A percentile compares a stretch with the other conserved stretches of the same genome.
These are phyloP conservation scores for Ganoderma sp. DNA, from an alignment of 1,284 basidiomycete species.

Conservation along the genomic window DNA sequence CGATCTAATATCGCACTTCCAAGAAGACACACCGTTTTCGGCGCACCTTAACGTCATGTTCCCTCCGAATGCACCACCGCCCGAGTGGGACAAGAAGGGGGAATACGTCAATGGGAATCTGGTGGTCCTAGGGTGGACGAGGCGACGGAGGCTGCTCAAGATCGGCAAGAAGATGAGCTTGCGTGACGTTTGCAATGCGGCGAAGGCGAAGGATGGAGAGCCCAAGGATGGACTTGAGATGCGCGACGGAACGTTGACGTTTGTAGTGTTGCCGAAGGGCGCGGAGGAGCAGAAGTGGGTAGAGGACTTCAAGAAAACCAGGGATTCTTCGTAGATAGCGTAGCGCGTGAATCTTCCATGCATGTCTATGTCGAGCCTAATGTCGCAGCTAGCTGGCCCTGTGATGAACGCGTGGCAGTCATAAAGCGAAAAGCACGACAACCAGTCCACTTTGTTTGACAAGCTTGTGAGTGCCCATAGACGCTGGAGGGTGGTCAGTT, in stretches of 20 bases:
- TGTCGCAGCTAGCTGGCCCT: neutral
- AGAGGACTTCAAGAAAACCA: constrained; percentile 80
- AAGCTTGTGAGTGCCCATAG: neutral
- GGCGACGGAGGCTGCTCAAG: constrained; percentile 79
- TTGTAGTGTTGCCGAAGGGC: constrained; percentile 87
- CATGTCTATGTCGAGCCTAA: neutral
- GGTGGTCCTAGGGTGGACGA: constrained; percentile 85
- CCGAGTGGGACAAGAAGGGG: constrained; percentile 79
- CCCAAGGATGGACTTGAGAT: constrained; percentile 83
- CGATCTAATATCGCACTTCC: constrained; percentile 87
- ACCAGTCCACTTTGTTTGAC: neutral
- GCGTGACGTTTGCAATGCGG: constrained; percentile 72
- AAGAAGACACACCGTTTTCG: constrained; percentile 84
- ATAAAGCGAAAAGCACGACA: neutral
- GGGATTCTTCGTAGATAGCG: constrained; percentile 34
- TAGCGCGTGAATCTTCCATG: constrained; percentile 1
- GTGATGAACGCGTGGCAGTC: neutral
- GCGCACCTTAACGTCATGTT: constrained; percentile 86
- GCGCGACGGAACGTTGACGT: constrained; percentile 85
- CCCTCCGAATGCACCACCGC: constrained; percentile 64
- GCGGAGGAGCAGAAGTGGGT: constrained; percentile 87
- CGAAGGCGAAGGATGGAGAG: constrained; percentile 63
- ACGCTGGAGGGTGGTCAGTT: constrained; percentile 6
- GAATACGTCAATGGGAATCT: constrained; percentile 76
- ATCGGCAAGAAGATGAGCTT: constrained; percentile 90